These are phyloP conservation scores for Colletotrichum sp. DNA, from an alignment of 2,329 filamentous ascomycete genomes.

Conservation along the genomic window DNA sequence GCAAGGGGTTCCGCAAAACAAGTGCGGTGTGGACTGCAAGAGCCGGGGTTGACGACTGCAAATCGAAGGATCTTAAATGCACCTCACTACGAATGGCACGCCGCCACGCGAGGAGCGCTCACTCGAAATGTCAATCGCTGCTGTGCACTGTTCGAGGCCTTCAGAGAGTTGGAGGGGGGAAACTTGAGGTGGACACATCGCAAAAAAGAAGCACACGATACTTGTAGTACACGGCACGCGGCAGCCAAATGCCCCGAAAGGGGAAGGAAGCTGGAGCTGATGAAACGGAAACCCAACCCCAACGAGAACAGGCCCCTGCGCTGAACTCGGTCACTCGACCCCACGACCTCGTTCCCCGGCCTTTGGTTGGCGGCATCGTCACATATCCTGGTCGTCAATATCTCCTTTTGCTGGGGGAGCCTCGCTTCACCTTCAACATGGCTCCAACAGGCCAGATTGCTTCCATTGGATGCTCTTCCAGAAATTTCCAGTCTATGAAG, in stretches of 20 bases:
- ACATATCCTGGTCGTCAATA: not conserved
- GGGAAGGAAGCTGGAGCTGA: not conserved
- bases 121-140: not conserved
- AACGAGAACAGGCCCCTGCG: not conserved
- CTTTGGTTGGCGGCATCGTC: slow-evolving; percentile 1
- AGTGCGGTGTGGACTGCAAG: slow-evolving; percentile 15
- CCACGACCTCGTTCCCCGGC: slow-evolving; percentile 4
- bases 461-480: not conserved
- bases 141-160: not conserved
- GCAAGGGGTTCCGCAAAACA: slow-evolving; percentile 5
- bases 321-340: not conserved
- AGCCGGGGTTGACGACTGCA: not conserved
- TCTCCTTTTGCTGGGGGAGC: not conserved
- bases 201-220: not conserved
- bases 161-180: not conserved
- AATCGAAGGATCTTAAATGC: not conserved
- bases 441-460: slow-evolving; percentile 2
- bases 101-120: not conserved
- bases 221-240: not conserved
- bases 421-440: not conserved
- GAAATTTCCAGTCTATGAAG: not conserved
- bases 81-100: not conserved
- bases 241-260: not conserved
- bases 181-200: not conserved
- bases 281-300: slow-evolving; percentile 11